Percentiles rank a stretch among this genome's conserved stretches.
These are phyloP conservation scores for Suhomyces emberorum DNA, from an alignment of 805 yeast species.

Conservation along the genomic window DNA sequence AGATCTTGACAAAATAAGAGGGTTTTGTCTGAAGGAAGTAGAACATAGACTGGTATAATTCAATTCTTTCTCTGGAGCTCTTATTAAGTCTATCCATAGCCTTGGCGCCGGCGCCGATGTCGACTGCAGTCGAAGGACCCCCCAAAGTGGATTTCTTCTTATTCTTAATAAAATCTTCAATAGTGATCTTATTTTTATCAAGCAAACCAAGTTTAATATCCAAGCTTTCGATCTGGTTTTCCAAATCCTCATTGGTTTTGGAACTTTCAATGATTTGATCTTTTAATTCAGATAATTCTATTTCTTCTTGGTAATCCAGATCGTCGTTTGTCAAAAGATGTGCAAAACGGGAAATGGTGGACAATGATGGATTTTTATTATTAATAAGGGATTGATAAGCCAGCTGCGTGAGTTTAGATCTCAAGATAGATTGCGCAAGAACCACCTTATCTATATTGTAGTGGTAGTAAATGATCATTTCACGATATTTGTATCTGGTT, in stretches of 20 bases:
- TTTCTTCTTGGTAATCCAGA: conserved; percentile 71
- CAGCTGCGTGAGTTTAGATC: conserved; percentile 61
- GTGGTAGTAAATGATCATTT: conserved; percentile 46
- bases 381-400: conserved; percentile 73
- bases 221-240: conserved; percentile 69
- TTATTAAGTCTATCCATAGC: conserved; percentile 33
- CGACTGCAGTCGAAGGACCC: conserved; percentile 10
- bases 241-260: conserved; percentile 66
- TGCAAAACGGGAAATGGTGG: conserved; percentile 74
- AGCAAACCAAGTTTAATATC: conserved; percentile 76
- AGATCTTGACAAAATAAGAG: conserved; percentile 58
- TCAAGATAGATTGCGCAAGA: conserved; percentile 69
- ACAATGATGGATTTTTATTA: conserved; percentile 71
- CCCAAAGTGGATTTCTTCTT: conserved; percentile 29
- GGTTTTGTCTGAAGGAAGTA: conserved; percentile 85
- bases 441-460: conserved; percentile 57
- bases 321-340: conserved; percentile 70
- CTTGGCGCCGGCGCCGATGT: conserved; percentile 15
- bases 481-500: conserved; percentile 34
- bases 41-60: conserved; percentile 71
- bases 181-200: conserved; percentile 72
- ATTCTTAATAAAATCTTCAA: conserved; percentile 63
- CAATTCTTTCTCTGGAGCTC: conserved; percentile 51
- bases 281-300: conserved; percentile 61
- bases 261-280: conserved; percentile 69